A percentile compares a stretch with the other conserved stretches of the same genome.
Evolutionary conservation across 257 asterid genomes (phyloP).

Genomic region (Anisodus tanguticus): DNA sequence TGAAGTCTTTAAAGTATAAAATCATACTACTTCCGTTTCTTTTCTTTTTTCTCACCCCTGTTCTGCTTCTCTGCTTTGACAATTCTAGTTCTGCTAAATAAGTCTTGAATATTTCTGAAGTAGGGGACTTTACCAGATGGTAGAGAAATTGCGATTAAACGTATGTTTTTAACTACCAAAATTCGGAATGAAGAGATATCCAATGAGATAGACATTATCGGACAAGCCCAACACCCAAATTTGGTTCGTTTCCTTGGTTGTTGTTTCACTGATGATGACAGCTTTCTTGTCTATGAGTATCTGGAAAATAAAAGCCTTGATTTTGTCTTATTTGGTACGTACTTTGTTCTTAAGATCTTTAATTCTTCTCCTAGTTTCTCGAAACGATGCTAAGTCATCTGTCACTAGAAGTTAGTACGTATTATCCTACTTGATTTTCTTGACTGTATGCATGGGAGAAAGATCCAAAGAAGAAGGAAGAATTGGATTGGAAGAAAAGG

Average conservation of each 20-base stretch:
- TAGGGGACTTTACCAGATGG: slow-evolving; percentile 35
- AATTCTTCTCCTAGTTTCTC: too few relatives aligned
- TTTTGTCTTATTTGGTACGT: slow-evolving; percentile 30
- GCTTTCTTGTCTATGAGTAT: slow-evolving; percentile 31
- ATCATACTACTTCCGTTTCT: not conserved
- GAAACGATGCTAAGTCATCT: not conserved
- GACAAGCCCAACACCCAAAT: slow-evolving; percentile 31
- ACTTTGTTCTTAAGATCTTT: not conserved
- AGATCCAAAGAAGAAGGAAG: slow-evolving; percentile 30
- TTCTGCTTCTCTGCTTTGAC: slow-evolving; percentile 26
- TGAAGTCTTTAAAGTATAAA: slow-evolving; percentile 33
- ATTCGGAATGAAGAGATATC: slow-evolving; percentile 14
- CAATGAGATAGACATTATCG: slow-evolving; percentile 26
- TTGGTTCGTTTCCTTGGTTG: slow-evolving; percentile 35
- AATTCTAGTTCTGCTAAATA: not conserved
- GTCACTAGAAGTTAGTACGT: not conserved
- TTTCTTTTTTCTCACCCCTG: not conserved
- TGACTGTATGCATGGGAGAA: slow-evolving; percentile 18
- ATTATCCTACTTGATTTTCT: not conserved
- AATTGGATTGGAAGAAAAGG: slow-evolving; percentile 33
- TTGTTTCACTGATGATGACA: slow-evolving; percentile 27
- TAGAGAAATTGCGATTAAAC: slow-evolving; percentile 32
- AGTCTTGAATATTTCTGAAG: slow-evolving; percentile 24
- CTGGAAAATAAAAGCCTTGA: slow-evolving; percentile 34
- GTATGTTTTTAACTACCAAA: slow-evolving; percentile 30